These are phyloP conservation scores for Melaleuca alternifolia DNA, from an alignment of 345 rosid species.

Conservation along the genomic window DNA sequence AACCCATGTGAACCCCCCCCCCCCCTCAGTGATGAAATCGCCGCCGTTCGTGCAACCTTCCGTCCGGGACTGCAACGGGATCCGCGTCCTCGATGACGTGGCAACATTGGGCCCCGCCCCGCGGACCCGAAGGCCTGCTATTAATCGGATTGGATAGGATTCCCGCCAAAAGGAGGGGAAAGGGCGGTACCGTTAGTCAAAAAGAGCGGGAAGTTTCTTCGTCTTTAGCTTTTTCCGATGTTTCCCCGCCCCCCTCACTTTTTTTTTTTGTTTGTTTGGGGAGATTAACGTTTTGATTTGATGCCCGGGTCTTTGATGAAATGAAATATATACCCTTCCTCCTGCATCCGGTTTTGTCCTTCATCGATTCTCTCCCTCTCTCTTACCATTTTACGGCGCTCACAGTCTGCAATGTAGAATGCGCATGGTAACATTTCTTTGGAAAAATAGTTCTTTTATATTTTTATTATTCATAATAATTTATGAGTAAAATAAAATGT, in stretches of 20 bases:
- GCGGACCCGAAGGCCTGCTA: constrained; percentile 9
- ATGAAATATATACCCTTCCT: not conserved
- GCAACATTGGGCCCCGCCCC: not conserved
- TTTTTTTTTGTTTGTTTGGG: not conserved
- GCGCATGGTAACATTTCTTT: too few species aligned
- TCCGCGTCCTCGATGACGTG: not conserved
- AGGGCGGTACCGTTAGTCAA: constrained; percentile 12
- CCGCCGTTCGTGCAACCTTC: not conserved
- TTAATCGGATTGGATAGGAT: constrained; percentile 5
- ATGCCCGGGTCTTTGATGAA: not conserved
- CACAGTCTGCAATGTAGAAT: too few species aligned
- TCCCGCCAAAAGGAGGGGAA: constrained; percentile 27
- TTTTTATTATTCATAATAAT: too few species aligned
- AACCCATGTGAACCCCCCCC: not conserved
- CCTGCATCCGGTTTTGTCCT: not conserved
- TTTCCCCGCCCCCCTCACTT: too few species aligned
- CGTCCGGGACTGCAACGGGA: not conserved
- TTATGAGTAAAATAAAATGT: too few species aligned
- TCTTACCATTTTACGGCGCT: not conserved
- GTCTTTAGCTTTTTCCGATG: not conserved
- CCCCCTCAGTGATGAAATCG: not conserved
- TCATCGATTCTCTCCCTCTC: not conserved
- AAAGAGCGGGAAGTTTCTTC: constrained; percentile 9
- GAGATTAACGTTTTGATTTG: not conserved
- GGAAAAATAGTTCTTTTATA: too few species aligned